Base-by-base conservation (phyloP, 2,329 filamentous ascomycete species). In the Fusarium humuli region DNA sequence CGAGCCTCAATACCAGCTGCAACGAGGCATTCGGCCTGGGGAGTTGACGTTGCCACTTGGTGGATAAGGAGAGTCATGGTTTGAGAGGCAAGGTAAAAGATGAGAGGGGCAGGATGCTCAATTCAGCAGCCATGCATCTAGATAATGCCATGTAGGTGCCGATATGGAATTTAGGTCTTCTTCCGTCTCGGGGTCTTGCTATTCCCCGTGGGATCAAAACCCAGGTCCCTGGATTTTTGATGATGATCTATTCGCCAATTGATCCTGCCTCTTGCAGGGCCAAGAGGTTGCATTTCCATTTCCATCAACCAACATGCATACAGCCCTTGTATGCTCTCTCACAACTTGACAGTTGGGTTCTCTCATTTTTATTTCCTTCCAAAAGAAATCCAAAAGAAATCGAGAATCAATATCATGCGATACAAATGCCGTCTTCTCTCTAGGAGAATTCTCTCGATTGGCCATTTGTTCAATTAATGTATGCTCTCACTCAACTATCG, bases 1-100 rank as follows among this genome's bases (percentile, higher is more conserved):
- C 47, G 59, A 16, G 63, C 40, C 25, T 57, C 48, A 7, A 71
- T 64, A 4, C 67, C 67, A 42, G 64, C 67, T 11, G 29, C 56
- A 9, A 68, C 11, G 2, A 71, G 64, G 16, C 49, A 40, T 40
- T 65, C 46, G 2, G 58, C 58, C 34, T 37, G 34, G 18, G 18
- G 6, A 37, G 34, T 37, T n/a, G 34, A 12, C 18, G 34, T 37
- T n/a, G 34, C 6, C 34, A 3, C 34, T 37, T 37, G 34, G 12
- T 57, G 44, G n/a, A 25, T 18, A 23, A 61, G 27, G 47, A 56
- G 25, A 22, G 29, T 52, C 57, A 70, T 70, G 23, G 23, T 65
- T 58, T 22, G 22, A 25, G 10, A 23, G 27, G 11, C 22, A 49
- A 29, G 22, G 16, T 7, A 34, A 37, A 37, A 45, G 18, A 46